Evolutionary conservation across 108 stramenopile genomes (phyloP), one percentile per base, ranked within the genome.

Genomic region (Schizochytrium sp.): DNA sequence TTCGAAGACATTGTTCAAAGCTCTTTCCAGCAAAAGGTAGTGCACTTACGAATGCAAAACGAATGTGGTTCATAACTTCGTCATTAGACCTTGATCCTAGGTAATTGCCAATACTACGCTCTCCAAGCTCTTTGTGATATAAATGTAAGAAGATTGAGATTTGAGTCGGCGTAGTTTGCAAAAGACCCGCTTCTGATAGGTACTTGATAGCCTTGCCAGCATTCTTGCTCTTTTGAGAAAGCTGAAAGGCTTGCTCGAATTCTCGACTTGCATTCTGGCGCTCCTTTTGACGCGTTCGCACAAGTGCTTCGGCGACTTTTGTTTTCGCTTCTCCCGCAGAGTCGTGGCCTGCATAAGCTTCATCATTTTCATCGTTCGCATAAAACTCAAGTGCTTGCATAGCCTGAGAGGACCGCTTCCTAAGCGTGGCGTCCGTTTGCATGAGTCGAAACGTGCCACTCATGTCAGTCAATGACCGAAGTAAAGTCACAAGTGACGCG

Each of bases 381-480:
- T 28, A 28, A 28, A 28, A 28, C 28, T 28, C 28, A 28, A 28
- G 28, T 28, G 28, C 28, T 28, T 28, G 28, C 8, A 55, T 47
- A 53, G 50, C n/a, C 53, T 83, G 47, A 2, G 76, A 55, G 76
- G 28, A 17, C 7, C 76, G 47, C 28, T 50, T 55, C 0, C 76
- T 47, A 17, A 83, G 19, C n/a, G 49, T 40, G 2, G 49, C 76
- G 76, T 83, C 76, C 3, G 76, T 55, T 83, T 55, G 50, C 76
- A 83, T 83, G 50, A 83, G 53, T 50, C 76, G 3, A 49, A 83
- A 55, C 28, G 76, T 83, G 8, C 76, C 76, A 40, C 76, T 83
- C 76, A 83, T 83, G 76, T 83, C 76, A 0, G 76, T 83, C 28
- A 83, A 53, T 40, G 76, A 83, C 28, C 76, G 76, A 17, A 83